Evolutionary conservation across 768 basidiomycete genomes (phyloP).

Genomic region (Boletus vermiculosoides): DNA sequence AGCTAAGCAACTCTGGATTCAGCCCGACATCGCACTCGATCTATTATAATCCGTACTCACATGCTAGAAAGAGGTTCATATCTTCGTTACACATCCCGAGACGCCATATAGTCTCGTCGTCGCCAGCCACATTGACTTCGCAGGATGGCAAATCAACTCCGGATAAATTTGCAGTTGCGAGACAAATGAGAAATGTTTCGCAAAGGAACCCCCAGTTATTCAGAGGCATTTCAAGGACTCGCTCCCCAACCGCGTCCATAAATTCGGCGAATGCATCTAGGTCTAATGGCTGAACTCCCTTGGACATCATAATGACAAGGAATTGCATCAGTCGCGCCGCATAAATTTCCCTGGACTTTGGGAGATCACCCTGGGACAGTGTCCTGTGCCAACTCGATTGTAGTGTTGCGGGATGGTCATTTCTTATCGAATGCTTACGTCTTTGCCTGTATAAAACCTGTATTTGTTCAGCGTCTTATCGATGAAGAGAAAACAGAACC

Average conservation of each 20-base stretch:
- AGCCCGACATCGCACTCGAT: neutral
- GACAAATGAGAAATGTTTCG: slow-evolving; percentile 37
- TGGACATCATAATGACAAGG: slow-evolving; percentile 21
- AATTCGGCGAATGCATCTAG: slow-evolving; percentile 10
- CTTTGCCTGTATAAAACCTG: slow-evolving; percentile 17
- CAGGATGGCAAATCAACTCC: slow-evolving; percentile 8
- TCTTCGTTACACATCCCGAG: slow-evolving; percentile 29
- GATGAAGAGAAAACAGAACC: neutral
- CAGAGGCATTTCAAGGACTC: slow-evolving; percentile 11
- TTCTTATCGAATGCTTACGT: slow-evolving; percentile 11
- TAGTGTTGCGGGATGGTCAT: neutral
- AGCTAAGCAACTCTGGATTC: slow-evolving; percentile 32
- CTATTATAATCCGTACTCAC: slow-evolving; percentile 33
- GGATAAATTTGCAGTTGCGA: slow-evolving; percentile 27
- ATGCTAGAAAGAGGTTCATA: slow-evolving; percentile 38
- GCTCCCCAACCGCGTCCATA: slow-evolving; percentile 14
- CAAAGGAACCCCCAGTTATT: slow-evolving; percentile 25
- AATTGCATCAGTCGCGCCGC: slow-evolving; percentile 28
- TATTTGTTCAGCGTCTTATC: slow-evolving; percentile 1
- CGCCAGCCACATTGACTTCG: slow-evolving; percentile 10
- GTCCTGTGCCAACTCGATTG: slow-evolving; percentile 10
- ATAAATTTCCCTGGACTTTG: slow-evolving; percentile 2
- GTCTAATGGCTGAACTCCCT: slow-evolving; percentile 9
- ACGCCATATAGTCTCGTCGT: slow-evolving; percentile 40
- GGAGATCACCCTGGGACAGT: slow-evolving; percentile 7